phyloP scores from a whole-genome alignment of 805 yeast species.

The Sungouiella blattae region DNA sequence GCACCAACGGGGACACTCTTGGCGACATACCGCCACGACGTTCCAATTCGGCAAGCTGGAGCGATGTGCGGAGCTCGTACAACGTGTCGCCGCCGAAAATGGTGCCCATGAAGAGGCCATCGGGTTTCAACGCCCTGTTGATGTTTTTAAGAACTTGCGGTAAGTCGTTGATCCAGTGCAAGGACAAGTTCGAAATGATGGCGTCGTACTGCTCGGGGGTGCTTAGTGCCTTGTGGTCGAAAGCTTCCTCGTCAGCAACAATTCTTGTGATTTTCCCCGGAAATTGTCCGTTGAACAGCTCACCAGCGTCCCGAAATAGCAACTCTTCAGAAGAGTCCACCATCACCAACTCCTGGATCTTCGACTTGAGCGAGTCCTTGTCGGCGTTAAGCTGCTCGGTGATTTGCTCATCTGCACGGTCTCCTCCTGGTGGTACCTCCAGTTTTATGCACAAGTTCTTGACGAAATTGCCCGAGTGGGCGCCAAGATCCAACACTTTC shows the following conservation, averaged over 20 bases:
- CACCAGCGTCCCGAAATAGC: slow-evolving; percentile 48
- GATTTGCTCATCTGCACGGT: slow-evolving; percentile 34
- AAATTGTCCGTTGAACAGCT: slow-evolving; percentile 40
- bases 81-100: slow-evolving; percentile 82
- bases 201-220: slow-evolving; percentile 54
- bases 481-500: slow-evolving; percentile 66
- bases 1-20: slow-evolving; percentile 76
- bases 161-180: slow-evolving; percentile 88
- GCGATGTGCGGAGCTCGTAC: slow-evolving; percentile 74
- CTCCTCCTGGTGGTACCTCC: slow-evolving; percentile 19
- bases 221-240: slow-evolving; percentile 40
- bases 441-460: slow-evolving; percentile 32
- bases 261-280: slow-evolving; percentile 45
- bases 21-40: slow-evolving; percentile 78
- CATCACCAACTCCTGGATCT: slow-evolving; percentile 58
- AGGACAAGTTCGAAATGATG: slow-evolving; percentile 64
- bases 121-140: slow-evolving; percentile 62
- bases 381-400: slow-evolving; percentile 48
- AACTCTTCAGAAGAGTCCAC: slow-evolving; percentile 57
- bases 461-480: slow-evolving; percentile 64
- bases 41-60: slow-evolving; percentile 81
- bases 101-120: slow-evolving; percentile 78
- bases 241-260: slow-evolving; percentile 66
- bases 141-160: slow-evolving; percentile 59
- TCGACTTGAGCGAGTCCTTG: slow-evolving; percentile 46